Conservation (phyloP, 371 early-diverging fungal species). For the Funneliformis caledonium region DNA sequence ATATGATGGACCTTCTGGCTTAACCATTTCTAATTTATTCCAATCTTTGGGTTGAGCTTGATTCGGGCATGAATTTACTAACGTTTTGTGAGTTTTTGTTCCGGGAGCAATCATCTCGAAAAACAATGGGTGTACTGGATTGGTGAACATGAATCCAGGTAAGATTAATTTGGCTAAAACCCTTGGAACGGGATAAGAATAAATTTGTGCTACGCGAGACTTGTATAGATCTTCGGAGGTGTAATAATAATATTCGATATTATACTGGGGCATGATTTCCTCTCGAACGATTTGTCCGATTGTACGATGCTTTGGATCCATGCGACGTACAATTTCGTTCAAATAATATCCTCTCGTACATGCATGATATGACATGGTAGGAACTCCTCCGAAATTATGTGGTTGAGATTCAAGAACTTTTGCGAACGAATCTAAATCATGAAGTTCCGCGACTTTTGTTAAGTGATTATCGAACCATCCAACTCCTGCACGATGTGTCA, state of each 20-base stretch:
- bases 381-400: constrained; percentile 64
- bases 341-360: constrained; percentile 71
- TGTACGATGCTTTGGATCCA: constrained; percentile 58
- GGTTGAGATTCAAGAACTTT: constrained; percentile 60
- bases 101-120: background rate
- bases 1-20: constrained; percentile 47
- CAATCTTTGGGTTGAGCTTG: constrained; percentile 35
- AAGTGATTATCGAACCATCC: constrained; percentile 54
- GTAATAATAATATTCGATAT: constrained; percentile 63
- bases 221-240: constrained; percentile 42
- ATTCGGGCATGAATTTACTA: constrained; percentile 40
- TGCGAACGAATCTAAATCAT: constrained; percentile 47
- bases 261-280: constrained; percentile 52
- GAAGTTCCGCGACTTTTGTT: constrained; percentile 45
- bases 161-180: constrained; percentile 50
- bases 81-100: constrained; percentile 19
- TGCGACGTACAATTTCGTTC: constrained; percentile 71
- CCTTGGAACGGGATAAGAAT: constrained; percentile 51
- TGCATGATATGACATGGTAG: constrained; percentile 66
- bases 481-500: constrained; percentile 72
- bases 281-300: constrained; percentile 62
- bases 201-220: constrained; percentile 49
- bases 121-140: constrained; percentile 40
- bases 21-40: constrained; percentile 45
- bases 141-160: constrained; percentile 45